Evolutionary conservation across 1,284 basidiomycete genomes (phyloP), one percentile per base, ranked within the genome.

Genomic region (Kwoniella shivajii): DNA sequence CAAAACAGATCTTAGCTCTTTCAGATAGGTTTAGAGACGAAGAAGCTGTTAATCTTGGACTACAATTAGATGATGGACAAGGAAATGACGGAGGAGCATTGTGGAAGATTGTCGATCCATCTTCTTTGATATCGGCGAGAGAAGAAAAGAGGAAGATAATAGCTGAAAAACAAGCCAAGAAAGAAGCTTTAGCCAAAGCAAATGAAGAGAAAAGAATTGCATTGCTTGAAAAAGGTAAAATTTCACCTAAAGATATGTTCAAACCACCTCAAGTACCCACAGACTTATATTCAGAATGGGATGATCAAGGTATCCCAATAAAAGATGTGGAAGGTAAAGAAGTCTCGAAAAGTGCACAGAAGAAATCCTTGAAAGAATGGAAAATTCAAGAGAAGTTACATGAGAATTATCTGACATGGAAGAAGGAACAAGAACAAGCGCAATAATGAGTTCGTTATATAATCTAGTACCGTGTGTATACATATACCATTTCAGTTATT

Each of bases 1-100:
- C 45, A 6, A 86, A 87, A 71, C 89, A 92, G 56, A 90, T 95
- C 55, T 56, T 78, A 24, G 82, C 85, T 22, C 84, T 95, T 34
- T 93, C 86, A 69, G 96, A 99, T 80, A 86, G 85, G 58, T 83
- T 99, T 59, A 85, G 96, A 26, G 96, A 99, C 75, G 81, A 84
- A 37, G 94, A 97, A 71, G 81, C 98, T 37, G 88, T 95, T 43
- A 89, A 93, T 24, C 82, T 99, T 51, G 96, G 96, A 14, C 90
- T 99, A 5, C 92, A 93, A 10, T 81, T 99, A 39, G 96, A 99
- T 72, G 96, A 99, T 56, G 73, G 75, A 78, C 91, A 93, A 80
- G 92, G 93, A 18, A 63, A 69, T 80, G 92, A 93, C 80, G 93
- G 93, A n/a, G 87, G 86, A 66, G 93, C 94, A 4, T 84, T 99